Evolutionary conservation across 257 asterid genomes (phyloP).

Genomic region (Solanum peruvianum): DNA sequence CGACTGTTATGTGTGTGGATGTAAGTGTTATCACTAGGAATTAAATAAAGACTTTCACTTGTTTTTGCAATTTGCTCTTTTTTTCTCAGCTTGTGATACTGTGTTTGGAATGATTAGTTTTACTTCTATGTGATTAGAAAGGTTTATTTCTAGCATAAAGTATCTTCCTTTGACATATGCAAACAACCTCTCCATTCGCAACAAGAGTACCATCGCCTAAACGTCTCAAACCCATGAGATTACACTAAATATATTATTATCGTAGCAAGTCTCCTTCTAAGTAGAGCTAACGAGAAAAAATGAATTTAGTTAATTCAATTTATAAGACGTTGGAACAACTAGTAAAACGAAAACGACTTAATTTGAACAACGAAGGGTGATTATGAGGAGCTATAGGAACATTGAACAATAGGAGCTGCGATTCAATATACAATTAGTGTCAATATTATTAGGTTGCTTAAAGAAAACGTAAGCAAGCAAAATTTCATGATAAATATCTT

Average conservation of each 20-base stretch:
- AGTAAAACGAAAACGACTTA: too few species aligned
- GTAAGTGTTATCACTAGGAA: background rate
- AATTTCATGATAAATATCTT: background rate
- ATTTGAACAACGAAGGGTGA: background rate
- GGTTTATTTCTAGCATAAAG: background rate
- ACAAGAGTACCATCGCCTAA: too few species aligned
- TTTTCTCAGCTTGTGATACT: background rate
- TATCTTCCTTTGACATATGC: background rate
- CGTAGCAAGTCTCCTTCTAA: background rate
- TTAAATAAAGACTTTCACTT: background rate
- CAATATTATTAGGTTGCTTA: background rate
- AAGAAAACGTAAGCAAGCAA: background rate
- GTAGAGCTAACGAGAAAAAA: background rate
- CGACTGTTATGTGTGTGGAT: background rate
- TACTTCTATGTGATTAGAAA: background rate
- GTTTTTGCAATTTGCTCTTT: background rate
- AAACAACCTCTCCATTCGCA: background rate
- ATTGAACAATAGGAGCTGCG: background rate
- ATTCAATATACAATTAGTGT: background rate
- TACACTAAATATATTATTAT: too few species aligned
- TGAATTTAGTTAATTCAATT: background rate
- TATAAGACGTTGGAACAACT: background rate
- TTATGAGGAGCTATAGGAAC: background rate
- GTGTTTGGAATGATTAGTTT: background rate
- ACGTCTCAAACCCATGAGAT: too few species aligned